These are phyloP conservation scores for Trichopus zeylanicus DNA, from an alignment of 116 monocot species.

Conservation along the genomic window DNA sequence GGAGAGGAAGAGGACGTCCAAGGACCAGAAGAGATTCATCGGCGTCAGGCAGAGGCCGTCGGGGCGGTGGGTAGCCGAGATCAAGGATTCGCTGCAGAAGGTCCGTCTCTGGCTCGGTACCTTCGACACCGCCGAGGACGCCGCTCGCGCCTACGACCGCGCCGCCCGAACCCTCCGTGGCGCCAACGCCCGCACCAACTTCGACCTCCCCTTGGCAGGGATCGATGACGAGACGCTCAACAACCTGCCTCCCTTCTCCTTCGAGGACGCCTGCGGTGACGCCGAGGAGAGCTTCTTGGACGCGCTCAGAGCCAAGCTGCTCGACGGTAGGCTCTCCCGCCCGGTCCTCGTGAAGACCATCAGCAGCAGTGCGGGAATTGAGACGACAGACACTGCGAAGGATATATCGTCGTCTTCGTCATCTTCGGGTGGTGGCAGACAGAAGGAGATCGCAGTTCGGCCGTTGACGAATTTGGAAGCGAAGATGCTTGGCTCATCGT, in stretches of 20 bases:
- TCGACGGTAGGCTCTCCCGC: neutral
- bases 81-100: slow-evolving; percentile 7
- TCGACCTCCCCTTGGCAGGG: neutral
- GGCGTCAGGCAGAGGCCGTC: slow-evolving; percentile 7
- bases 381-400: too few species aligned
- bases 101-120: slow-evolving; percentile 55
- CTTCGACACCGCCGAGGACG: slow-evolving; percentile 64
- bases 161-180: slow-evolving; percentile 5
- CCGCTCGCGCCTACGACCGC: slow-evolving; percentile 49
- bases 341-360: neutral
- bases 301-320: slow-evolving; percentile 15
- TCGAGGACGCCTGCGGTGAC: slow-evolving; percentile 10
- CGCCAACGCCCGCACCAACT: slow-evolving; percentile 5
- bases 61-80: slow-evolving; percentile 6
- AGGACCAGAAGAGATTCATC: slow-evolving; percentile 2
- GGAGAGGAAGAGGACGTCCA: neutral
- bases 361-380: too few species aligned
- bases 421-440: too few species aligned
- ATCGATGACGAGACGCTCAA: neutral
- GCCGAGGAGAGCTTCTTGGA: slow-evolving; percentile 10
- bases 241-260: slow-evolving; percentile 18
- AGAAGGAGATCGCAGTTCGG: too few species aligned
- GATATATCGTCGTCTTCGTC: too few species aligned
- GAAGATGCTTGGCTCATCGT: too few species aligned
- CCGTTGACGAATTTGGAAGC: too few species aligned